phyloP scores from a whole-genome alignment of 2,329 filamentous ascomycete species.

The Alternaria sp. region DNA sequence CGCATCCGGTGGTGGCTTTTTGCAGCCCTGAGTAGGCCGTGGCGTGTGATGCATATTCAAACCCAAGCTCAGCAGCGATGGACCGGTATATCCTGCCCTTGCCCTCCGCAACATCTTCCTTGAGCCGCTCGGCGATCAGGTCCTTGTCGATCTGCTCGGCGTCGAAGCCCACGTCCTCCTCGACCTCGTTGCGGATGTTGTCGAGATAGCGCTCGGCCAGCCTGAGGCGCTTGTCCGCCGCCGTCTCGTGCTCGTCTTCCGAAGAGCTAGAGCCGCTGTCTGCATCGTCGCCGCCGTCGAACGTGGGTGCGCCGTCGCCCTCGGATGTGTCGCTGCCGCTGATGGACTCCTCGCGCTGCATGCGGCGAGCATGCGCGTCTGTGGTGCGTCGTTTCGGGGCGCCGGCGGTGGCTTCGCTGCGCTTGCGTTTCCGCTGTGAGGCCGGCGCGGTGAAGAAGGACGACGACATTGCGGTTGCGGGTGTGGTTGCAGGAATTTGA shows the following conservation, averaged over 20 bases:
- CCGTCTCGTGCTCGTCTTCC: conserved; percentile 84
- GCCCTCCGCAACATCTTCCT: conserved; percentile 89
- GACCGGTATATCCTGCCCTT: conserved; percentile 89
- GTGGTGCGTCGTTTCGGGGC: conserved; percentile 67
- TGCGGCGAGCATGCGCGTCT: conserved; percentile 54
- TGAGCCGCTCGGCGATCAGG: conserved; percentile 80
- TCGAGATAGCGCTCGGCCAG: conserved; percentile 93
- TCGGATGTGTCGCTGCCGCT: conserved; percentile 79
- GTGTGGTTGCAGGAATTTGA: conserved; percentile 20
- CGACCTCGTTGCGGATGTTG: conserved; percentile 77
- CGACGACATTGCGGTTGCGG: conserved; percentile 65
- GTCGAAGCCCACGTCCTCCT: conserved; percentile 85
- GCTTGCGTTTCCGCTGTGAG: conserved; percentile 89
- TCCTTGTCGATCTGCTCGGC: conserved; percentile 93
- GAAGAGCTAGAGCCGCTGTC: conserved; percentile 61
- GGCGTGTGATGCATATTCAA: conserved; percentile 70
- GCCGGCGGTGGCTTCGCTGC: conserved; percentile 59
- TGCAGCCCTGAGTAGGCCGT: conserved; percentile 82
- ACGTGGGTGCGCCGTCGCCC: conserved; percentile 59
- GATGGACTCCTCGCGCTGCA: conserved; percentile 76
- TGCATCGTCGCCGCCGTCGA: conserved; percentile 37
- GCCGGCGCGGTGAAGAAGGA: conserved; percentile 94
- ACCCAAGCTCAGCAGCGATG: conserved; percentile 75
- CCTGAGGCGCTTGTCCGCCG: conserved; percentile 82
- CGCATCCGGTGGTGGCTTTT: conserved; percentile 78